Evolutionary conservation across 2,329 filamentous ascomycete genomes (phyloP), one percentile per base, ranked within the genome.

Genomic region (Sporothrix brunneoviolacea): DNA sequence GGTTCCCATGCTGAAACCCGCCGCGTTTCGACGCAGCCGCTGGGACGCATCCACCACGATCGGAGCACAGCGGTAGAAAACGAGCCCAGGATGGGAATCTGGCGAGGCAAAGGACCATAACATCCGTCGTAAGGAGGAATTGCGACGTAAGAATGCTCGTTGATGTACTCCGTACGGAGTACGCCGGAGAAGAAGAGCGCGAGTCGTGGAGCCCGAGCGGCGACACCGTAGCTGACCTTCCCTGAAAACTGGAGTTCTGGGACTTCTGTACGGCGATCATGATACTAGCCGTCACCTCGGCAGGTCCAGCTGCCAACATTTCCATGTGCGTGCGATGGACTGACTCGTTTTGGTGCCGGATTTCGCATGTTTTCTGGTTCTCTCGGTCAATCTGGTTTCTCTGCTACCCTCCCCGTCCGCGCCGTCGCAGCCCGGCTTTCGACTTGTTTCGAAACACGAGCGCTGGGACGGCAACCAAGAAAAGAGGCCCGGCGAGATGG

Each of bases 1-100:
- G 19, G 28, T 18, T 30, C 44, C 39, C 32, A 45, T 38, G 24
- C 40, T 50, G 51, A 53, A 53, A 53, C 51, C 42, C 24, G 22
- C 37, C 47, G 47, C 38, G 51, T 53, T 53, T 53, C 51, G 46
- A 43, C 39, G 38, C 32, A 39, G 32, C 32, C 46, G 37, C 46
- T 36, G 46, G 46, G 28, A 48, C 37, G 27, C 28, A 48, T 40
- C 35, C 32, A n/a, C 27, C 15, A 40, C n/a, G 36, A 47, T 27
- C 28, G 41, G 41, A n/a, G n/a, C n/a, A n/a, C n/a, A n/a, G n/a
- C 35, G 28, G 41, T 30, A 44, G 35, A 44, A 33, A 22, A 15
- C 13, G 28, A 33, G 35, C 28, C 28, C 12, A 13, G 30, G 28
- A 44, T n/a, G n/a, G n/a, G n/a, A n/a, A n/a, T n/a, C n/a, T n/a